Evolutionary conservation across 139 green algal species (phyloP).

Genomic region (Chlorella sp.): DNA sequence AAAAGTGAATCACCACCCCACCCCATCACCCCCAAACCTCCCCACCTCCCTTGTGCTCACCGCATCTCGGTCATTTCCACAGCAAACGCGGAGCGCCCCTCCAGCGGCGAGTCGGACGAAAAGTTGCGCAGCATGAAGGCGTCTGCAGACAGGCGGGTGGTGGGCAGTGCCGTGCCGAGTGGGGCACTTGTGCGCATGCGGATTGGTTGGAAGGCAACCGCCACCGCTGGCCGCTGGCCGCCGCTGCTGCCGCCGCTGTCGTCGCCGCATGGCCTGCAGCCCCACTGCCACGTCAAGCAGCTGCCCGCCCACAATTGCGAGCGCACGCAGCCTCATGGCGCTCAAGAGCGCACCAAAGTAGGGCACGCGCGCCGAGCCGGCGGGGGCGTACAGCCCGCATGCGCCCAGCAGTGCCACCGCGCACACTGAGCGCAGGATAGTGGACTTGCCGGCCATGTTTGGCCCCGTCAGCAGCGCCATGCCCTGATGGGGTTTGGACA

Average conservation of each 20-base stretch:
- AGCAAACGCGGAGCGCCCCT: slow-evolving; percentile 84
- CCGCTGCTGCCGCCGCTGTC: too few relatives aligned
- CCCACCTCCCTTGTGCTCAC: not conserved
- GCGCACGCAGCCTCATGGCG: too few relatives aligned
- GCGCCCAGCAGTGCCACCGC: slow-evolving; percentile 81
- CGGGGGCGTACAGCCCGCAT: slow-evolving; percentile 72
- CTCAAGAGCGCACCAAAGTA: slow-evolving; percentile 9
- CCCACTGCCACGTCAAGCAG: too few relatives aligned
- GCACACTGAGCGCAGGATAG: slow-evolving; percentile 75
- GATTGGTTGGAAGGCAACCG: too few relatives aligned
- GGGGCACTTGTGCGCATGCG: too few relatives aligned
- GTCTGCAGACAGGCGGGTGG: slow-evolving; percentile 41
- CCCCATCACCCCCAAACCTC: not conserved
- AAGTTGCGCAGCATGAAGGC: slow-evolving; percentile 86
- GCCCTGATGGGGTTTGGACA: slow-evolving; percentile 34
- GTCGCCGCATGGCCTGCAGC: too few relatives aligned
- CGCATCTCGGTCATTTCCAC: slow-evolving; percentile 87
- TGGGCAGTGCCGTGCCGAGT: too few relatives aligned
- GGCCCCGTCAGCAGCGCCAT: slow-evolving; percentile 89
- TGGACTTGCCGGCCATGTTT: slow-evolving; percentile 97
- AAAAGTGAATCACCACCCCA: not conserved
- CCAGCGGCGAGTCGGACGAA: slow-evolving; percentile 79
- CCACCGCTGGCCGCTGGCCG: too few relatives aligned
- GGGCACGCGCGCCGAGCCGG: not conserved
- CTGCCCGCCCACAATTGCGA: too few relatives aligned